Percentiles rank a stretch among this genome's conserved stretches.
These are phyloP conservation scores for Bromus sterilis DNA, from an alignment of 176 grass and related monocot genomes.

Conservation along the genomic window DNA sequence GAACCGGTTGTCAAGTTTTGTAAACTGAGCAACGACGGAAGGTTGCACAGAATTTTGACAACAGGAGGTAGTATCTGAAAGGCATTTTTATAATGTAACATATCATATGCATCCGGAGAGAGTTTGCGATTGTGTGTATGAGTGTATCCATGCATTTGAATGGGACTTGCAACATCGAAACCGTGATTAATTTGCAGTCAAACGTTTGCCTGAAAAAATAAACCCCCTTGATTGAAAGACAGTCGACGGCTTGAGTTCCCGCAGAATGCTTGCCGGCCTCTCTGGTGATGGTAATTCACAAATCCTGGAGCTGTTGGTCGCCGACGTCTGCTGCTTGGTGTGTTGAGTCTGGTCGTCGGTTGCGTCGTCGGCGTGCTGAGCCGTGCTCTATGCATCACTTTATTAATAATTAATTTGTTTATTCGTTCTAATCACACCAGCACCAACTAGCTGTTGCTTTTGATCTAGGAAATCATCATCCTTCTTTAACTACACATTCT, in stretches of 20 bases:
- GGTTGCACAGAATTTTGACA: slow-evolving; percentile 30
- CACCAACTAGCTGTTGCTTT: neutral
- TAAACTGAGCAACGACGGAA: neutral
- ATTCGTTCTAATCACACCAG: neutral
- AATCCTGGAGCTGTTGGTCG: no score
- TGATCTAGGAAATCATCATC: neutral
- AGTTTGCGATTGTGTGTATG: no score
- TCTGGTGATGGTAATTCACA: no score
- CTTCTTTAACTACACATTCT: neutral
- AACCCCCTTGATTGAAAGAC: no score
- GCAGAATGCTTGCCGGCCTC: no score
- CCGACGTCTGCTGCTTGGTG: no score
- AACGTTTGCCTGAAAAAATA: no score
- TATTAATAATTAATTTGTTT: neutral
- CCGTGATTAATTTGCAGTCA: no score
- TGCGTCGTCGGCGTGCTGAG: no score
- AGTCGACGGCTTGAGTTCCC: no score
- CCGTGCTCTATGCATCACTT: neutral
- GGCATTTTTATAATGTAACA: neutral
- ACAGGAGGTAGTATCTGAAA: neutral
- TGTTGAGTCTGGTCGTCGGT: no score
- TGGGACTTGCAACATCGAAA: neutral
- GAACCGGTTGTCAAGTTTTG: neutral
- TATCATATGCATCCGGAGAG: neutral
- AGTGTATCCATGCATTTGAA: neutral